phyloP scores from a whole-genome alignment of 345 rosid genomes.

The Kandelia obovata region DNA sequence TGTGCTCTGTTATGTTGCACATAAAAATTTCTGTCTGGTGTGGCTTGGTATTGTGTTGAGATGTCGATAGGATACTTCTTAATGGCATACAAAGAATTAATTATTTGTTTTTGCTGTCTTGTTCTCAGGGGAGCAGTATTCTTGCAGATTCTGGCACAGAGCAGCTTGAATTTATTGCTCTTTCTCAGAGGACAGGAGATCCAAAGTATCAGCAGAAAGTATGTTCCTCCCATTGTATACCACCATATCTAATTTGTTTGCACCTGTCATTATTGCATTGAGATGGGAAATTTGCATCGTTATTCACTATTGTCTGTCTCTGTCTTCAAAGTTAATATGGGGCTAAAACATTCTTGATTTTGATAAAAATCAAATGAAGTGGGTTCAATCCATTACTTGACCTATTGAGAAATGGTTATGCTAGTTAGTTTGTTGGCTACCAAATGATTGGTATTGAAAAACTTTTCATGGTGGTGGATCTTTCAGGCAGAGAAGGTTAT shows the following conservation, averaged over 20 bases:
- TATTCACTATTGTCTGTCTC: too few species aligned
- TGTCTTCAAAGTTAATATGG: neutral
- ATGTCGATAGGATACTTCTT: neutral
- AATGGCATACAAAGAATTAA: slow-evolving; percentile 3
- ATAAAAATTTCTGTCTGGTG: neutral
- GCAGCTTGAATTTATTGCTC: slow-evolving; percentile 95
- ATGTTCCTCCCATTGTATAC: slow-evolving; percentile 3
- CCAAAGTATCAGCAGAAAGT: slow-evolving; percentile 93
- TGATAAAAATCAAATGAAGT: neutral
- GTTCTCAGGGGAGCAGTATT: slow-evolving; percentile 76
- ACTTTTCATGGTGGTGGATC: neutral
- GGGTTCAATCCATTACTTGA: too few species aligned
- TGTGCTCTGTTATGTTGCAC: neutral
- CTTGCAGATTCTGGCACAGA: slow-evolving; percentile 99
- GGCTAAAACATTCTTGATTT: neutral
- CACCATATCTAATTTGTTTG: neutral
- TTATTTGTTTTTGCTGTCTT: slow-evolving; percentile 1
- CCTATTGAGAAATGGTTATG: neutral
- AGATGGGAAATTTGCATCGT: too few species aligned
- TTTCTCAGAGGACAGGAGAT: slow-evolving; percentile 95
- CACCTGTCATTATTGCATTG: neutral
- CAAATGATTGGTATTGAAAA: slow-evolving; percentile 1
- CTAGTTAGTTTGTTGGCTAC: neutral
- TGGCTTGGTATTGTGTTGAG: neutral
- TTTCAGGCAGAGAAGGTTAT: slow-evolving; percentile 86